Evolutionary conservation across 352 stramenopile genomes (phyloP).

Genomic region (Phytophthora pseudosyringae): DNA sequence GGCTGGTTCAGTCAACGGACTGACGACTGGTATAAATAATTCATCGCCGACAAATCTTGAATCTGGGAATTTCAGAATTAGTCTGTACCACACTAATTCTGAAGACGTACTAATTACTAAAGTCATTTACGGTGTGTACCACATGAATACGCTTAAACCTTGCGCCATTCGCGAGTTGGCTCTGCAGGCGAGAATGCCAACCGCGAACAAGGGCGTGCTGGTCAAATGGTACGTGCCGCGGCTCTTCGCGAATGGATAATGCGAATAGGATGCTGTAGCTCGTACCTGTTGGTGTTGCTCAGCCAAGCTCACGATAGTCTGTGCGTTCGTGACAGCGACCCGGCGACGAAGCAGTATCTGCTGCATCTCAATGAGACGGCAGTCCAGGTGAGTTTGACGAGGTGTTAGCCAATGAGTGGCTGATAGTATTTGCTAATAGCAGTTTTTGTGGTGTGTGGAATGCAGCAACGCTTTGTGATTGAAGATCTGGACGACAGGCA

Average conservation of each 20-base stretch:
- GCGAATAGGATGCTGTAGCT: no score
- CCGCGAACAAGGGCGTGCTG: constrained; percentile 84
- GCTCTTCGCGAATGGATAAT: background rate
- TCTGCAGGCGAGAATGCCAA: constrained; percentile 57
- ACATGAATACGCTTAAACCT: background rate
- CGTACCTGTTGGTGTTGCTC: background rate
- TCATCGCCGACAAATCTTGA: no score
- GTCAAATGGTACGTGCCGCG: constrained; percentile 72
- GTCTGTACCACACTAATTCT: no score
- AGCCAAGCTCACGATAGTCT: constrained; percentile 5
- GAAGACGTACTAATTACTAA: no score
- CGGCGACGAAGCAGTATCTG: constrained; percentile 88
- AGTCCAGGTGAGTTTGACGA: constrained; percentile 58
- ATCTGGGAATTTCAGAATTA: no score
- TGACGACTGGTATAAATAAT: no score
- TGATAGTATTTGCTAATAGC: background rate
- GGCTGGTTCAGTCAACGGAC: no score
- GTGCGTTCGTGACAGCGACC: constrained; percentile 55
- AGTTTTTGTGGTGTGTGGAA: constrained; percentile 1
- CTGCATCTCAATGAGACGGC: constrained; percentile 84
- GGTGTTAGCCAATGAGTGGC: background rate
- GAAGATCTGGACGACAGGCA: constrained; percentile 87
- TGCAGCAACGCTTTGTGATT: constrained; percentile 86
- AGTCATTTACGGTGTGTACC: background rate
- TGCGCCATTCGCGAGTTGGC: background rate